phyloP scores from a whole-genome alignment of 2,329 filamentous ascomycete species.

The Pseudogymnoascus sp. region DNA sequence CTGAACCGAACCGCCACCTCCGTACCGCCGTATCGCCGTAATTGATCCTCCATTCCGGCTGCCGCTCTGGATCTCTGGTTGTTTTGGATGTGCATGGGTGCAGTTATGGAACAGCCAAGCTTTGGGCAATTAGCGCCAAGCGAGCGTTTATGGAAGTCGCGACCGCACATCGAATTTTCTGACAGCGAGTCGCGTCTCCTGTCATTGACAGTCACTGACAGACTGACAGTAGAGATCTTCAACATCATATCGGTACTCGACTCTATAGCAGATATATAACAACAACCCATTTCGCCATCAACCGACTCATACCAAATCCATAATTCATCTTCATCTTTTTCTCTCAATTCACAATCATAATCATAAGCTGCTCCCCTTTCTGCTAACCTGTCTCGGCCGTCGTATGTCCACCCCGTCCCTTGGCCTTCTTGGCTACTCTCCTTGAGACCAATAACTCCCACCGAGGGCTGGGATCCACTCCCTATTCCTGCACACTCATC shows the following conservation, averaged over 20 bases:
- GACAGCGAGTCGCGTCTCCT: background rate
- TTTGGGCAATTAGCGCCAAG: background rate
- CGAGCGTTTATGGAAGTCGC: slow-evolving; percentile 5
- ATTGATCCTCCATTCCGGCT: background rate
- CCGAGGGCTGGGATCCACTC: background rate
- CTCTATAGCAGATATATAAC: background rate
- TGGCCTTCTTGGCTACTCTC: slow-evolving; percentile 5
- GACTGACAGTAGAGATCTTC: background rate
- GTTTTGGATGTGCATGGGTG: background rate
- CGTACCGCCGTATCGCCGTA: background rate
- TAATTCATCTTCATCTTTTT: background rate
- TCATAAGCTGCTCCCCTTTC: background rate
- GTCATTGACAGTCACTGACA: background rate
- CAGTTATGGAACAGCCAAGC: slow-evolving; percentile 1
- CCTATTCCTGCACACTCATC: background rate
- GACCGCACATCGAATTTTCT: background rate
- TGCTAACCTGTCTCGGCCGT: background rate
- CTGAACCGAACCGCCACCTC: background rate
- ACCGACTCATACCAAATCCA: background rate
- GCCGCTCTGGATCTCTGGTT: background rate
- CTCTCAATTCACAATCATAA: background rate
- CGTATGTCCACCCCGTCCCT: background rate
- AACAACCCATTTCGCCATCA: background rate
- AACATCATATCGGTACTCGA: background rate
- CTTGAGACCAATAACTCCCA: background rate